Percentiles rank a stretch among this genome's conserved stretches.
phyloP scores from a whole-genome alignment of 225 moss, liverwort and hornwort species.

The Climacium dendroides region DNA sequence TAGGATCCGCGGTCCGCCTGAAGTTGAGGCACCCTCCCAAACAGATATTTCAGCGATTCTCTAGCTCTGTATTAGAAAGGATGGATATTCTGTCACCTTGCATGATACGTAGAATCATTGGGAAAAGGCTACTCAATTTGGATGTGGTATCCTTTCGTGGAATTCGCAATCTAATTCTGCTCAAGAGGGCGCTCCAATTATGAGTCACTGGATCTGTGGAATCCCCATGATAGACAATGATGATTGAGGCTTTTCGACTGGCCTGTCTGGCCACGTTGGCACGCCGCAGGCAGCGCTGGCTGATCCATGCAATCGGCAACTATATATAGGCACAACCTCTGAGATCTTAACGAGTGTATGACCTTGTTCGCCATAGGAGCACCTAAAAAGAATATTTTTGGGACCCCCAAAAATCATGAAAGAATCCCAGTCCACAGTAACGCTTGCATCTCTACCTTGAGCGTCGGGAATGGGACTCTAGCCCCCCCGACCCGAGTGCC shows the following conservation, averaged over 20 bases:
- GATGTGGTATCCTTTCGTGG: background rate
- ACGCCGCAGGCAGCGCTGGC: background rate
- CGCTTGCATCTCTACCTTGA: background rate
- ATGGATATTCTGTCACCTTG: background rate
- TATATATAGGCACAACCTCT: background rate
- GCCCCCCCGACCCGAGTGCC: background rate
- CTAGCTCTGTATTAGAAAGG: background rate
- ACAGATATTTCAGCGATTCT: background rate
- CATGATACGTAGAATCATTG: background rate
- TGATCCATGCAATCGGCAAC: background rate
- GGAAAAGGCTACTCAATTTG: background rate
- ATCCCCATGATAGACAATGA: background rate
- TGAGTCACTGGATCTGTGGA: background rate
- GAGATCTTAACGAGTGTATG: background rate
- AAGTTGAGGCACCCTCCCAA: background rate
- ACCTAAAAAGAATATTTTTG: background rate
- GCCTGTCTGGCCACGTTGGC: background rate
- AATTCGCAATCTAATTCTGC: background rate
- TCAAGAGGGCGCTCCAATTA: background rate
- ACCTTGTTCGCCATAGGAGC: background rate
- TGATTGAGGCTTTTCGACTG: background rate
- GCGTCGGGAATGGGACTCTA: background rate
- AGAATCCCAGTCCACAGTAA: background rate
- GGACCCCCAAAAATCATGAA: background rate
- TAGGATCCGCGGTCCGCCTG: background rate